These are phyloP conservation scores for Colletotrichum sojae DNA, from an alignment of 2,329 filamentous ascomycete genomes.

Conservation along the genomic window DNA sequence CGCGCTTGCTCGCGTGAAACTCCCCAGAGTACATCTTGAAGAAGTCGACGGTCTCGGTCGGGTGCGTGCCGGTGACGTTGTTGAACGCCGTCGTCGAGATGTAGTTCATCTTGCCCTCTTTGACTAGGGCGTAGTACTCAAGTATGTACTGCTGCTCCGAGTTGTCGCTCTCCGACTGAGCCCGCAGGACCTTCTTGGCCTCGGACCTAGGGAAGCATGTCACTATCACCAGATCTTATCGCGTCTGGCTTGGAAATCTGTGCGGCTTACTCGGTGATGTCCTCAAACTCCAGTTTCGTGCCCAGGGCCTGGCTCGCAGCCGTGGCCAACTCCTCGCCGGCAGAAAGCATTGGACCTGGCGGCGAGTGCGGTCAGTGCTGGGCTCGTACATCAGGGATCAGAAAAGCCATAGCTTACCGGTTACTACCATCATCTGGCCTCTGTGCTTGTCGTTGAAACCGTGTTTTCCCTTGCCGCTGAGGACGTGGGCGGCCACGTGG, in stretches of 20 bases:
- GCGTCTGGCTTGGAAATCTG: background rate
- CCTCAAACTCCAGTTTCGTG: conserved; percentile 58
- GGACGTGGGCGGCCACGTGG: conserved; percentile 62
- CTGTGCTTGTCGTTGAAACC: conserved; percentile 65
- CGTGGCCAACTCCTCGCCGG: conserved; percentile 61
- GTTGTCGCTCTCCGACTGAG: conserved; percentile 50
- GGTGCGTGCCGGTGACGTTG: conserved; percentile 61
- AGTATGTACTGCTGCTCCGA: conserved; percentile 63
- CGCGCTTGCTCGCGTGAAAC: conserved; percentile 54
- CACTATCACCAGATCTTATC: too few species aligned
- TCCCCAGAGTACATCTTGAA: conserved; percentile 61
- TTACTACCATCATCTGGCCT: conserved; percentile 67
- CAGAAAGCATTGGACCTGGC: conserved; percentile 61
- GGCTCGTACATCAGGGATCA: too few species aligned
- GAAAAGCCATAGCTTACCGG: conserved; percentile 48
- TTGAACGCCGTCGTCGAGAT: conserved; percentile 65
- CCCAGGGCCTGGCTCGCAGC: conserved; percentile 61
- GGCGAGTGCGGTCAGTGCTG: background rate
- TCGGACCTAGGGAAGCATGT: conserved; percentile 28
- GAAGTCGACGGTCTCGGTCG: conserved; percentile 63
- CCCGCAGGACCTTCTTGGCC: conserved; percentile 45
- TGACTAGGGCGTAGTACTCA: conserved; percentile 67
- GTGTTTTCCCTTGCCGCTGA: conserved; percentile 62
- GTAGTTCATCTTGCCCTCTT: conserved; percentile 68
- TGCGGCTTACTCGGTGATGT: conserved; percentile 58